Evolutionary conservation across 2,329 filamentous ascomycete genomes (phyloP).

Genomic region (Xylaria sp.): DNA sequence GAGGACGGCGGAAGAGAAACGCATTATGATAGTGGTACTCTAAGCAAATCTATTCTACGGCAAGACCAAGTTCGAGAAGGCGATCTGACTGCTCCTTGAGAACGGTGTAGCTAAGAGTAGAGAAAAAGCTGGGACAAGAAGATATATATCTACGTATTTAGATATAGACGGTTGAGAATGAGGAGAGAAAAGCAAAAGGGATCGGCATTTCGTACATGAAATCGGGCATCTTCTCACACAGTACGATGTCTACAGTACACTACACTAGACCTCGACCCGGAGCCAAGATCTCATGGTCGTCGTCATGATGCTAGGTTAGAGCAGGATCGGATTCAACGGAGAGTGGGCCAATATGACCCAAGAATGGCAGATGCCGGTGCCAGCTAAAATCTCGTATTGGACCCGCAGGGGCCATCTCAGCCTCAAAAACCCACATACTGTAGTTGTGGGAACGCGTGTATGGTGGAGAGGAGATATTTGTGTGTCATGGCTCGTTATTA

Average conservation of each 20-base stretch:
- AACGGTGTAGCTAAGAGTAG: not conserved
- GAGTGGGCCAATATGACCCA: constrained; percentile 31
- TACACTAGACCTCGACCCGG: constrained; percentile 27
- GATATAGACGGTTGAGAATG: not conserved
- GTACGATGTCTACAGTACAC: constrained; percentile 6
- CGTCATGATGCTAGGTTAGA: constrained; percentile 22
- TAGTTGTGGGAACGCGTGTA: constrained; percentile 21
- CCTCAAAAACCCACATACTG: constrained; percentile 32
- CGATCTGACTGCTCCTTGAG: not conserved
- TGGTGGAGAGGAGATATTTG: constrained; percentile 25
- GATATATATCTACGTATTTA: not conserved
- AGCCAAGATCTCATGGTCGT: constrained; percentile 35
- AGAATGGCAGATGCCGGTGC: constrained; percentile 31
- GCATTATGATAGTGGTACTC: constrained; percentile 44
- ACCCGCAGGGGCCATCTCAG: constrained; percentile 36
- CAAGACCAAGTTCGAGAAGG: constrained; percentile 10
- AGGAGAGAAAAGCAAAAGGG: constrained; percentile 12
- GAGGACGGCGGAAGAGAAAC: constrained; percentile 44
- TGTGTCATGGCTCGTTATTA: constrained; percentile 29
- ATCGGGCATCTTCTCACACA: constrained; percentile 23
- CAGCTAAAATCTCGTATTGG: constrained; percentile 37
- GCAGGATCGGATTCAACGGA: constrained; percentile 30
- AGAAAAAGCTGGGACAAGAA: constrained; percentile 6
- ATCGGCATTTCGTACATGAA: constrained; percentile 31
- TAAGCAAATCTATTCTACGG: not conserved